Conservation (phyloP, 139 green algal species). For the Chlamydomonas asymmetrica region DNA sequence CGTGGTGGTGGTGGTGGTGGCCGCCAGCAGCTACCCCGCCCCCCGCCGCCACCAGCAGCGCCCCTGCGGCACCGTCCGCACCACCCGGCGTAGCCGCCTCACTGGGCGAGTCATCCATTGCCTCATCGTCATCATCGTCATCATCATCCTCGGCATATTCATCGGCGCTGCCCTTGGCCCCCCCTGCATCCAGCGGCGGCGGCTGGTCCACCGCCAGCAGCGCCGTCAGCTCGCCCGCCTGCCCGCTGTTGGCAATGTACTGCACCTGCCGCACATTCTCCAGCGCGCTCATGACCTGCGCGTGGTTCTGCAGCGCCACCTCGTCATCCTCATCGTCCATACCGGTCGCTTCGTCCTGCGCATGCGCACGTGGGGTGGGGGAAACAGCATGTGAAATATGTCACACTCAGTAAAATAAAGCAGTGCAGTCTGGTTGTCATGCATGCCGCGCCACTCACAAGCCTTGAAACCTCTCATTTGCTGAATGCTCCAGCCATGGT, state of each 20-base stretch:
- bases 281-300: slow-evolving; percentile 45
- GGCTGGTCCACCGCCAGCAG: slow-evolving; percentile 21
- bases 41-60: neutral
- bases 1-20: neutral
- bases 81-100: neutral
- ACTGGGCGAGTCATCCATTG: neutral
- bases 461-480: no score
- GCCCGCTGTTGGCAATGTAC: slow-evolving; percentile 21
- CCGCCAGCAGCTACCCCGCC: no score
- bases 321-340: slow-evolving; percentile 20
- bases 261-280: slow-evolving; percentile 48
- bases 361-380: no score
- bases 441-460: no score
- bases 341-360: no score
- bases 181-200: slow-evolving; percentile 12
- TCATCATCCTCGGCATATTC: slow-evolving; percentile 16
- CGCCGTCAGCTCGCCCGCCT: neutral
- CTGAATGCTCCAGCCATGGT: no score
- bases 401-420: no score
- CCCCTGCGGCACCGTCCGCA: neutral
- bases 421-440: no score
- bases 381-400: no score
- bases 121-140: slow-evolving; percentile 17
- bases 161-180: neutral
- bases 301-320: slow-evolving; percentile 18